phyloP scores from a whole-genome alignment of 2,329 filamentous ascomycete species.

The Periconia sp. region DNA sequence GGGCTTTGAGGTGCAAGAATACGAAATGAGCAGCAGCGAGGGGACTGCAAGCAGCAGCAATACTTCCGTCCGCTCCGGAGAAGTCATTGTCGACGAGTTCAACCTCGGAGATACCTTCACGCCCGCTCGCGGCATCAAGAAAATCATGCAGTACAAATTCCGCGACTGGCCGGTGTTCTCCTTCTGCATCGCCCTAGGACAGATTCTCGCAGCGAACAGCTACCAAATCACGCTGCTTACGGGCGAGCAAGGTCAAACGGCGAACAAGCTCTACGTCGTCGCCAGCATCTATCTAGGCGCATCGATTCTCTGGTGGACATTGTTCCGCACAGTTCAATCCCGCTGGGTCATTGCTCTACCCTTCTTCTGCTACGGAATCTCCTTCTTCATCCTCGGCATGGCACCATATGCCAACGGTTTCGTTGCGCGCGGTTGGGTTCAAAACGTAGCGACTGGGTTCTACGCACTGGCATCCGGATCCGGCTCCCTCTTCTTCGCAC shows the following conservation, averaged over 20 bases:
- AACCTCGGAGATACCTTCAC: conserved; percentile 21
- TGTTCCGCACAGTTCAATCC: conserved; percentile 61
- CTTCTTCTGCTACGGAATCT: conserved; percentile 64
- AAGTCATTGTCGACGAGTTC: conserved; percentile 19
- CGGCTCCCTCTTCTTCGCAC: conserved; percentile 66
- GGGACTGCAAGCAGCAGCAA: conserved; percentile 2
- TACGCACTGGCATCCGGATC: conserved; percentile 65
- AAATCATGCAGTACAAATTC: conserved; percentile 24
- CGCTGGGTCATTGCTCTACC: conserved; percentile 61
- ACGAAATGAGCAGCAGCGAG: background rate
- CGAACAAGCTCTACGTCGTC: conserved; percentile 19
- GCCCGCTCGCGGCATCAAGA: conserved; percentile 20
- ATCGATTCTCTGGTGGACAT: conserved; percentile 60
- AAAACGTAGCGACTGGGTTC: conserved; percentile 62
- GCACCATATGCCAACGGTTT: conserved; percentile 55
- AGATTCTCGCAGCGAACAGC: conserved; percentile 24
- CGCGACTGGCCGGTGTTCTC: conserved; percentile 28
- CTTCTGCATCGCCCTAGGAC: conserved; percentile 23
- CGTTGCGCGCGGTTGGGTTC: conserved; percentile 54
- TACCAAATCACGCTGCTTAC: conserved; percentile 66
- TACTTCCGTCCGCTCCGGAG: conserved; percentile 1
- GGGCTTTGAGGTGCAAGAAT: background rate
- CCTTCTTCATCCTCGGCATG: conserved; percentile 65
- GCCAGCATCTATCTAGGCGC: conserved; percentile 21
- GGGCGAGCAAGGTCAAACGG: conserved; percentile 54